A percentile compares a stretch with the other conserved stretches of the same genome.
phyloP scores from a whole-genome alignment of 306 rosid species.

The Pterocarpus santalinus region DNA sequence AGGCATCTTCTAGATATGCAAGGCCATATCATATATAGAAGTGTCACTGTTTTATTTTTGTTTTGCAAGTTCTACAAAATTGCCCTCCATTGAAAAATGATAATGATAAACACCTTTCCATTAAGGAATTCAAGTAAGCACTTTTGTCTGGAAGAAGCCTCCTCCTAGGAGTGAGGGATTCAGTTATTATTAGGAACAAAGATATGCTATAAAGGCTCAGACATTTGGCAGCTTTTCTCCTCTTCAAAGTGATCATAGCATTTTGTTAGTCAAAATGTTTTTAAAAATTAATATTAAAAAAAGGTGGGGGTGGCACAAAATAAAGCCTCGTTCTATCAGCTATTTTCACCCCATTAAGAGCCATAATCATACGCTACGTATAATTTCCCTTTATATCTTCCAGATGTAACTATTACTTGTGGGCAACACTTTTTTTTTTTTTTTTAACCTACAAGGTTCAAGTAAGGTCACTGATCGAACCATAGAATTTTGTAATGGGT shows the following conservation, averaged over 20 bases:
- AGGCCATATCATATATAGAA: constrained; percentile 45
- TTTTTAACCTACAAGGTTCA: too few species aligned
- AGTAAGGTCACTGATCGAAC: too few species aligned
- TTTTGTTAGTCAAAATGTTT: constrained; percentile 25
- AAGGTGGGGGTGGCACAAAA: constrained; percentile 44
- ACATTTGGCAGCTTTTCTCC: constrained; percentile 70
- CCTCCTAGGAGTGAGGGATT: constrained; percentile 82
- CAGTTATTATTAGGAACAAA: constrained; percentile 59
- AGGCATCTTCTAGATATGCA: constrained; percentile 68
- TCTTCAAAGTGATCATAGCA: constrained; percentile 49
- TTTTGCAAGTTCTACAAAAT: constrained; percentile 46
- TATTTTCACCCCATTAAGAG: constrained; percentile 53
- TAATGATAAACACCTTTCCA: constrained; percentile 69
- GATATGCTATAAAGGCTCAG: constrained; percentile 61
- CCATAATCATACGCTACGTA: constrained; percentile 11
- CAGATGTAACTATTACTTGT: constrained; percentile 23
- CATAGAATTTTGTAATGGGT: too few species aligned
- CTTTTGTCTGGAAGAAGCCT: constrained; percentile 85
- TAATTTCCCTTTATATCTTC: constrained; percentile 37
- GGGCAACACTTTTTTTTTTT: too few species aligned
- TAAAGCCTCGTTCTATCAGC: constrained; percentile 43
- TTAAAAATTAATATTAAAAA: not conserved
- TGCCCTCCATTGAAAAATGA: constrained; percentile 53
- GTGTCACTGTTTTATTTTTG: constrained; percentile 44
- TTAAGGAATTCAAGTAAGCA: constrained; percentile 58